phyloP scores from a whole-genome alignment of 202 grass and related monocot genomes.

The Setaria viridis region DNA sequence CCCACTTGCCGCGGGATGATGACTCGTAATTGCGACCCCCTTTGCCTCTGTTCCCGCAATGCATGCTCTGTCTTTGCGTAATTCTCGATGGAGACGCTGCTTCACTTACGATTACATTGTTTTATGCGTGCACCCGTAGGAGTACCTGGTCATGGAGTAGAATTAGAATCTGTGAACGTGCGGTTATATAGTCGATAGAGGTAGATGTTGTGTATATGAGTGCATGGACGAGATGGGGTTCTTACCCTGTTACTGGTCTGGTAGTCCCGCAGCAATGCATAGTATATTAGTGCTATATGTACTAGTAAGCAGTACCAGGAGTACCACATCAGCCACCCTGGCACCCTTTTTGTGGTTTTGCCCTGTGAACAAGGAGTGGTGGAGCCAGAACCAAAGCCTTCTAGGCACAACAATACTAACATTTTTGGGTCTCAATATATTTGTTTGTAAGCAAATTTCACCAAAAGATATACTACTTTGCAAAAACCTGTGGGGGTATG shows the following conservation, averaged over 20 bases:
- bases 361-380: conserved; percentile 1
- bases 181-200: background rate
- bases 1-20: conserved; percentile 26
- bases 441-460: background rate
- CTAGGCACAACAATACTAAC: background rate
- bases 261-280: background rate
- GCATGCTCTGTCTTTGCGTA: conserved; percentile 40
- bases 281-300: conserved; percentile 20
- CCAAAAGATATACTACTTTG: background rate
- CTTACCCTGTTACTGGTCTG: conserved; percentile 4
- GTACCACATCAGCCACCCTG: background rate
- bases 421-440: background rate
- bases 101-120: background rate
- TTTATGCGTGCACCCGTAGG: background rate
- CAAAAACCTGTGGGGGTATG: background rate
- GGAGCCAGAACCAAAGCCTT: conserved; percentile 24
- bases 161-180: conserved; percentile 18
- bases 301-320: background rate
- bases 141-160: conserved; percentile 11
- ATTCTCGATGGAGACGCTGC: conserved; percentile 27
- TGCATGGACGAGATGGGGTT: conserved; percentile 19
- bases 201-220: background rate
- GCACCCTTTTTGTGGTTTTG: conserved; percentile 17
- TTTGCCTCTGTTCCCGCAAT: conserved; percentile 24
- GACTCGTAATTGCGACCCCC: conserved; percentile 49